Percentiles rank a stretch among this genome's conserved stretches.
phyloP scores from a whole-genome alignment of 495 filamentous ascomycete genomes.

The Sphaerosporella brunnea region DNA sequence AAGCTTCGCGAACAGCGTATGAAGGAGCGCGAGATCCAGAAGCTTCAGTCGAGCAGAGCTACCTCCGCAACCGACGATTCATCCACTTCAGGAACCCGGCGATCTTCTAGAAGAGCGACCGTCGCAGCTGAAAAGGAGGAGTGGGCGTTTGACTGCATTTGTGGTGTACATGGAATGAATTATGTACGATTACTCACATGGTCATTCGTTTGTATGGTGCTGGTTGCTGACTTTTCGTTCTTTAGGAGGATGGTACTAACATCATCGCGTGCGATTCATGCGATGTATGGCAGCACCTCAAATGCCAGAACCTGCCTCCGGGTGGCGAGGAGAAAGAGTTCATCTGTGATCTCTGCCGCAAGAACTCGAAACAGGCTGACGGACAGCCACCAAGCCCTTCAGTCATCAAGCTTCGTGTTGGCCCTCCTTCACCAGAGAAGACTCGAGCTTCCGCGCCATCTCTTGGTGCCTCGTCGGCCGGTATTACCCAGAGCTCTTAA shows the following conservation, averaged over 20 bases:
- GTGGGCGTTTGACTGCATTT: slow-evolving; percentile 91
- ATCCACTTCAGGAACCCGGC: not conserved
- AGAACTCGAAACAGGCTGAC: slow-evolving; percentile 1
- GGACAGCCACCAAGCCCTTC: not conserved
- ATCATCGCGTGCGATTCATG: slow-evolving; percentile 90
- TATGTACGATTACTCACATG: slow-evolving; percentile 3
- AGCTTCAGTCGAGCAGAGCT: slow-evolving; percentile 22
- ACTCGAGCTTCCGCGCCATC: slow-evolving; percentile 28
- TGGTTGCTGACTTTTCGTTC: slow-evolving; percentile 28
- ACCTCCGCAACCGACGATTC: slow-evolving; percentile 11
- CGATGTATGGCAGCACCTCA: slow-evolving; percentile 91
- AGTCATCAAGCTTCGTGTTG: slow-evolving; percentile 16
- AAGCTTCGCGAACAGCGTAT: slow-evolving; percentile 51
- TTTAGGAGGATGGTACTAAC: slow-evolving; percentile 71
- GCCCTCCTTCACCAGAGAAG: slow-evolving; percentile 3
- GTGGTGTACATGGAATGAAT: slow-evolving; percentile 62
- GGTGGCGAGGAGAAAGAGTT: slow-evolving; percentile 69
- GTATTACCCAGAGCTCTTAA: no score
- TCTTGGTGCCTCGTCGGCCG: slow-evolving; percentile 47
- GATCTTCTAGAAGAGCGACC: slow-evolving; percentile 5
- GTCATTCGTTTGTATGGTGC: no score
- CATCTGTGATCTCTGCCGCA: slow-evolving; percentile 56
- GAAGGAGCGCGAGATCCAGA: slow-evolving; percentile 46
- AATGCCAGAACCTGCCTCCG: slow-evolving; percentile 63
- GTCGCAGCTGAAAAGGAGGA: slow-evolving; percentile 27